Evolutionary conservation across 192 early-diverging fungal genomes (phyloP).

Genomic region (Gaertneriomyces semiglobifer): DNA sequence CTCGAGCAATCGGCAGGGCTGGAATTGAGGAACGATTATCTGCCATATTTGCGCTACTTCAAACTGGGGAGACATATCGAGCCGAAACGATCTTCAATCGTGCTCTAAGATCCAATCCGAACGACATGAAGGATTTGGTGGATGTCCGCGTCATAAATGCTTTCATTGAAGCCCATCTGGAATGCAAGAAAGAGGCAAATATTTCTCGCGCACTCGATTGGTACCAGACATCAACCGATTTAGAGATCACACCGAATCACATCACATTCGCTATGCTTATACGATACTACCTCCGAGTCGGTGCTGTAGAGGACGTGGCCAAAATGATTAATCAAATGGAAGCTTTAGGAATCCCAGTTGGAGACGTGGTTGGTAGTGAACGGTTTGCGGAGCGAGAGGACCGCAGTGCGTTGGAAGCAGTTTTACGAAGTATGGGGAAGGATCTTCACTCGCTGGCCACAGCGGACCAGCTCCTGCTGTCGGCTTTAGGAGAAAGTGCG

Average conservation of each 20-base stretch:
- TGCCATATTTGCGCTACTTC: slow-evolving; percentile 58
- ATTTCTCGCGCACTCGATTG: slow-evolving; percentile 57
- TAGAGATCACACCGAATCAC: slow-evolving; percentile 57
- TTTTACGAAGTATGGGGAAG: slow-evolving; percentile 28
- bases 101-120: slow-evolving; percentile 59
- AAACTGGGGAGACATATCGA: slow-evolving; percentile 66
- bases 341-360: slow-evolving; percentile 1
- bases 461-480: slow-evolving; percentile 28
- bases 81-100: slow-evolving; percentile 71
- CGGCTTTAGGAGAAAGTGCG: slow-evolving; percentile 17
- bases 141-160: slow-evolving; percentile 77
- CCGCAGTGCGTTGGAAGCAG: slow-evolving; percentile 26
- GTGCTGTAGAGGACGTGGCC: slow-evolving; percentile 24
- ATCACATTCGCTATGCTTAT: slow-evolving; percentile 78
- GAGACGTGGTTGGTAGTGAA: slow-evolving; percentile 22
- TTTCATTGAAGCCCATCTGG: slow-evolving; percentile 62
- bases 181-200: slow-evolving; percentile 37
- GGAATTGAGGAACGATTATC: slow-evolving; percentile 31
- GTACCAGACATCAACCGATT: slow-evolving; percentile 64
- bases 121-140: slow-evolving; percentile 66
- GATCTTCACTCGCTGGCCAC: slow-evolving; percentile 9
- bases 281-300: slow-evolving; percentile 62
- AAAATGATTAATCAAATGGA: slow-evolving; percentile 59
- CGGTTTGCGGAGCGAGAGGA: slow-evolving; percentile 30
- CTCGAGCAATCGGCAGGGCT: background rate